phyloP scores from a whole-genome alignment of 495 filamentous ascomycete species.

The Hypoxylon rickii region DNA sequence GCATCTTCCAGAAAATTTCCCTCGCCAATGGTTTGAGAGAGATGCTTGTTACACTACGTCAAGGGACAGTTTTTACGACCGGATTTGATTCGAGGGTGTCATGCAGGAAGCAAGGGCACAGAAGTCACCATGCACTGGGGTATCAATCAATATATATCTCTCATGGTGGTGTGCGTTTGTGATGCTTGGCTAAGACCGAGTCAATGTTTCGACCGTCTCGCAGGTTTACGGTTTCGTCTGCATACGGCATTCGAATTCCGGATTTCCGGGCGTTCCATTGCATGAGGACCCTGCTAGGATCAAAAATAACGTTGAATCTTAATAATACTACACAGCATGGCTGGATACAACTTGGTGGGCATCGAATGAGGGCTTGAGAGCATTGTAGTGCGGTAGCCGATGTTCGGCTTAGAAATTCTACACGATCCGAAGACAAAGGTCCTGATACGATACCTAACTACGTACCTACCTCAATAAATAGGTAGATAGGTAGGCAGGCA shows the following conservation, averaged over 20 bases:
- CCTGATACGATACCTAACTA: background rate
- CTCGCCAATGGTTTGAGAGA: constrained; percentile 13
- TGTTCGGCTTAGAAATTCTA: constrained; percentile 17
- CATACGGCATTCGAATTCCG: constrained; percentile 34
- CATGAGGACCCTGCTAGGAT: constrained; percentile 27
- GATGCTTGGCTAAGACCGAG: constrained; percentile 31
- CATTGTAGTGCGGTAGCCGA: constrained; percentile 12
- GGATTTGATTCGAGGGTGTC: constrained; percentile 24
- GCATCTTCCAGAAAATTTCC: constrained; percentile 24
- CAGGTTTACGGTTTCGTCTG: constrained; percentile 20
- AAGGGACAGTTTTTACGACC: constrained; percentile 21
- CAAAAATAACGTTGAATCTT: constrained; percentile 26
- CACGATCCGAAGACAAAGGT: background rate
- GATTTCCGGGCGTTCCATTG: constrained; percentile 34
- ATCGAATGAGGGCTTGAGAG: constrained; percentile 5
- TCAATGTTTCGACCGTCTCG: constrained; percentile 14
- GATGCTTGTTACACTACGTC: constrained; percentile 23
- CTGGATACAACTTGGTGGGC: constrained; percentile 18
- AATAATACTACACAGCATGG: constrained; percentile 22
- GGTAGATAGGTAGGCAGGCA: too few species aligned
- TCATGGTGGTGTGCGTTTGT: constrained; percentile 28
- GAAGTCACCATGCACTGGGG: constrained; percentile 28
- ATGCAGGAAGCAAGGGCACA: constrained; percentile 34
- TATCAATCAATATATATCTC: constrained; percentile 30
- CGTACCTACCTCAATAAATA: too few species aligned